Conservation (phyloP, 169 alveolate genomes). For the Theileria parva region DNA sequence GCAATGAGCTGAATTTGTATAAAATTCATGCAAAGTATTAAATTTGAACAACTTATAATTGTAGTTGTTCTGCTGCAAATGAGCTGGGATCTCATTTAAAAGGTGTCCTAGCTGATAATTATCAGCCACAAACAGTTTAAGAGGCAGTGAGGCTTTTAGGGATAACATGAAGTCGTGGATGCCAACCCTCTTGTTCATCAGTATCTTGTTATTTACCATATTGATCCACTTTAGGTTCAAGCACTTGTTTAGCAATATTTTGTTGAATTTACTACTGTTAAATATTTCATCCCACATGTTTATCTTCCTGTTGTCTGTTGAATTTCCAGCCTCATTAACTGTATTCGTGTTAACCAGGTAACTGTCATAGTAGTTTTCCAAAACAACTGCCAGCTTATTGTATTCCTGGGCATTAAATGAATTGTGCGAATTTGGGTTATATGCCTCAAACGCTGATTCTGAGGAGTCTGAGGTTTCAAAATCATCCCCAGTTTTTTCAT, state of each 20-base stretch:
- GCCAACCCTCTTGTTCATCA: slow-evolving; percentile 17
- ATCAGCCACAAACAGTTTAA: slow-evolving; percentile 16
- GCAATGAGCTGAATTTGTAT: slow-evolving; percentile 1
- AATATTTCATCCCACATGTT: slow-evolving; percentile 20
- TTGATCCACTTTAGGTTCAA: neutral
- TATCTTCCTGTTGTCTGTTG: neutral
- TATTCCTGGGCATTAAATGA: neutral
- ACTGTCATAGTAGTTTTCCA: slow-evolving; percentile 1
- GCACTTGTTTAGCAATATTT: slow-evolving; percentile 20
- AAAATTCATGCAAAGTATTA: slow-evolving; percentile 1
- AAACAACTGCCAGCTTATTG: neutral
- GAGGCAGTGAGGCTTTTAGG: neutral
- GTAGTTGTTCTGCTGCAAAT: slow-evolving; percentile 18
- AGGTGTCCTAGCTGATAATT: slow-evolving; percentile 38
- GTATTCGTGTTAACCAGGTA: neutral
- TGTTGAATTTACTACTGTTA: slow-evolving; percentile 13
- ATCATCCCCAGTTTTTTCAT: neutral
- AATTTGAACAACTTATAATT: slow-evolving; percentile 13
- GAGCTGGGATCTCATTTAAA: slow-evolving; percentile 25
- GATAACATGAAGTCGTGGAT: slow-evolving; percentile 30
- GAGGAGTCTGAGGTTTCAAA: neutral
- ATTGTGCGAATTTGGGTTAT: neutral
- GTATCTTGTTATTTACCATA: neutral
- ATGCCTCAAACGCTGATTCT: neutral
- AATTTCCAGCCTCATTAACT: neutral